A percentile compares a stretch with the other conserved stretches of the same genome.
phyloP scores from a whole-genome alignment of 441 rosid genomes.

The Adansonia madagascariensis region DNA sequence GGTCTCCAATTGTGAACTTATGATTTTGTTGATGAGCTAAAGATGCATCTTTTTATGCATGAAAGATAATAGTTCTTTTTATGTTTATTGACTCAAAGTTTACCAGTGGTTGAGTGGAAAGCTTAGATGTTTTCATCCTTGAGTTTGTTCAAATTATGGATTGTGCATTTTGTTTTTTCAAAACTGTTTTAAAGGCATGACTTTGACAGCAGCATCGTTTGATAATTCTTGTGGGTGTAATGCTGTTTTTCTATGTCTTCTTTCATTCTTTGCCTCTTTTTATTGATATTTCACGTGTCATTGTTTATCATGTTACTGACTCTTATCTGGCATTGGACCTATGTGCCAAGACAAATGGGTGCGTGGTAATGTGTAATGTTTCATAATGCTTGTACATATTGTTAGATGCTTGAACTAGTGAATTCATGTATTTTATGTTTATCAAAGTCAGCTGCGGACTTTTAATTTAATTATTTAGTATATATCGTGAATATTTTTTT shows the following conservation, averaged over 20 bases:
- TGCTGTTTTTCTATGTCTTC: neutral
- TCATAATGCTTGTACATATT: conserved; percentile 19
- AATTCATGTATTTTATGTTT: neutral
- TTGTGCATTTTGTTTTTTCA: neutral
- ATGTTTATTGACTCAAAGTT: conserved; percentile 9
- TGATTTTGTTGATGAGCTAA: neutral
- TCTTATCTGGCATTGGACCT: neutral
- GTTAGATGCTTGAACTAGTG: conserved; percentile 27
- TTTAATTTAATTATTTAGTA: conserved; percentile 3
- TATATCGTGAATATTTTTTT: conserved; percentile 20
- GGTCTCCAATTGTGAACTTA: neutral
- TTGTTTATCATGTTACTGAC: conserved; percentile 14
- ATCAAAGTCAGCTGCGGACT: neutral
- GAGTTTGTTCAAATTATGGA: conserved; percentile 12
- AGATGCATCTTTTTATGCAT: neutral
- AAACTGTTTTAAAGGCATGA: conserved; percentile 13
- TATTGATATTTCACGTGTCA: conserved; percentile 4
- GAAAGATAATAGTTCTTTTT: neutral
- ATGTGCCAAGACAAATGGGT: neutral
- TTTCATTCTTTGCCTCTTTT: conserved; percentile 14
- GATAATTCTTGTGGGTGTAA: neutral
- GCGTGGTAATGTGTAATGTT: neutral
- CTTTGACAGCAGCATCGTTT: neutral
- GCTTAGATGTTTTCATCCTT: neutral
- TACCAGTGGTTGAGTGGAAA: neutral